Conservation (phyloP, 179 eudicot genomes). For the Heliamphora pulchella region DNA sequence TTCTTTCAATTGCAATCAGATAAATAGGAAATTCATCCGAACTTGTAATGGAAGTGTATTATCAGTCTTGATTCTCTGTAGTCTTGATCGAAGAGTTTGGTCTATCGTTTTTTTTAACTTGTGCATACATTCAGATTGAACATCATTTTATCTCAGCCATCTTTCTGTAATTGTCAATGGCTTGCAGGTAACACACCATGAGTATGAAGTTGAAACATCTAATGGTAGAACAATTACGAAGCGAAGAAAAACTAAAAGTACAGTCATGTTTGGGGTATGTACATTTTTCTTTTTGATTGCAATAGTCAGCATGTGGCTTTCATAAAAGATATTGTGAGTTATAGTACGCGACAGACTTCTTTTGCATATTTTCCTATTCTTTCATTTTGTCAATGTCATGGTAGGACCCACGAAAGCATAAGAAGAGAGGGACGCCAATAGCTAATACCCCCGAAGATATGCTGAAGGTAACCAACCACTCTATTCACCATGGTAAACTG, state of each 20-base stretch:
- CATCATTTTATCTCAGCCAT: constrained; percentile 8
- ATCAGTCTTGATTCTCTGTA: background rate
- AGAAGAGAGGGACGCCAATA: constrained; percentile 61
- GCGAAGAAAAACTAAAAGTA: constrained; percentile 80
- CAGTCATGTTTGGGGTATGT: constrained; percentile 84
- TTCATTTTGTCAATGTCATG: constrained; percentile 12
- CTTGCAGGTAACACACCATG: constrained; percentile 79
- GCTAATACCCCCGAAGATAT: constrained; percentile 46
- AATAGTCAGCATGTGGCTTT: background rate
- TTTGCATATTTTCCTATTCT: background rate
- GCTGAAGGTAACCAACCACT: constrained; percentile 41
- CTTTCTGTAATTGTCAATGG: constrained; percentile 12
- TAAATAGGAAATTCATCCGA: background rate
- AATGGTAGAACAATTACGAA: constrained; percentile 69
- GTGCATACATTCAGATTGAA: background rate
- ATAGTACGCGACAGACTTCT: background rate
- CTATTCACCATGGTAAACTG: background rate
- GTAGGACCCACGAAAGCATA: constrained; percentile 73
- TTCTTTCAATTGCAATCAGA: constrained; percentile 2
- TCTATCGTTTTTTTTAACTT: background rate
- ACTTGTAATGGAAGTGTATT: background rate
- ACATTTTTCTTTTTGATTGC: constrained; percentile 8
- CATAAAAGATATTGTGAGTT: background rate
- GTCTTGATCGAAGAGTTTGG: background rate
- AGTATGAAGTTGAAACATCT: constrained; percentile 89